Conservation (phyloP, 31 red algal species). For the Asparagopsis taxiformis region DNA sequence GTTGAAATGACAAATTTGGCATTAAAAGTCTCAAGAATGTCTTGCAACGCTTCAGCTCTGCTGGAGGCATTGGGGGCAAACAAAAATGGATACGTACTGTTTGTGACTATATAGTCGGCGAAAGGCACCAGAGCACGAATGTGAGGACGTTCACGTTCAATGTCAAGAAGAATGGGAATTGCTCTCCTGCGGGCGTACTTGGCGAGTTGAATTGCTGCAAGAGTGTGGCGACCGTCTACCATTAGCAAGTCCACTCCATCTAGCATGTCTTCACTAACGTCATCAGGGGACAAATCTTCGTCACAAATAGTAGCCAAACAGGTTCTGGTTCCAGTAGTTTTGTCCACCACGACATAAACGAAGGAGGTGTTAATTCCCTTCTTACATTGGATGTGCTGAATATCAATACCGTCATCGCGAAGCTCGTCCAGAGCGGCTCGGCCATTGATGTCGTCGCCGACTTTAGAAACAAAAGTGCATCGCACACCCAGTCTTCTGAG, state of each 20-base stretch:
- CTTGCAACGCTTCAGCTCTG: slow-evolving; percentile 25
- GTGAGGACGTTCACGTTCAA: slow-evolving; percentile 80
- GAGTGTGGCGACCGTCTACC: slow-evolving; percentile 82
- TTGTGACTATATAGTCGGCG: slow-evolving; percentile 96
- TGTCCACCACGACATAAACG: slow-evolving; percentile 93
- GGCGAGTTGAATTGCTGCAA: slow-evolving; percentile 77
- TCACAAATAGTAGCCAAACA: slow-evolving; percentile 79
- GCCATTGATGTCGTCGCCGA: slow-evolving; percentile 79
- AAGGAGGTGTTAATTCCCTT: slow-evolving; percentile 58
- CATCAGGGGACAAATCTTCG: slow-evolving; percentile 51
- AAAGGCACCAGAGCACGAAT: slow-evolving; percentile 59
- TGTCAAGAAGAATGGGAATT: slow-evolving; percentile 88
- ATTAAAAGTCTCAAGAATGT: slow-evolving; percentile 31
- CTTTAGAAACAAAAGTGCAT: slow-evolving; percentile 48
- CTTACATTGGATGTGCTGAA: slow-evolving; percentile 12
- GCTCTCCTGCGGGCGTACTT: slow-evolving; percentile 43
- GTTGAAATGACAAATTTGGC: slow-evolving; percentile 81
- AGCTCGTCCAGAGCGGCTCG: slow-evolving; percentile 51
- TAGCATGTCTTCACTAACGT: slow-evolving; percentile 43
- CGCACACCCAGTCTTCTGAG: slow-evolving; percentile 75
- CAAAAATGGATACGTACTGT: slow-evolving; percentile 74
- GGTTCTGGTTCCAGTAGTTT: slow-evolving; percentile 61
- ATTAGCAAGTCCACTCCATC: slow-evolving; percentile 58
- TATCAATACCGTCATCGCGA: slow-evolving; percentile 81
- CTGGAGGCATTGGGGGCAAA: slow-evolving; percentile 32